phyloP scores from a whole-genome alignment of 1,139 yeast genomes.

The Saccharomycopsis hybrid region DNA sequence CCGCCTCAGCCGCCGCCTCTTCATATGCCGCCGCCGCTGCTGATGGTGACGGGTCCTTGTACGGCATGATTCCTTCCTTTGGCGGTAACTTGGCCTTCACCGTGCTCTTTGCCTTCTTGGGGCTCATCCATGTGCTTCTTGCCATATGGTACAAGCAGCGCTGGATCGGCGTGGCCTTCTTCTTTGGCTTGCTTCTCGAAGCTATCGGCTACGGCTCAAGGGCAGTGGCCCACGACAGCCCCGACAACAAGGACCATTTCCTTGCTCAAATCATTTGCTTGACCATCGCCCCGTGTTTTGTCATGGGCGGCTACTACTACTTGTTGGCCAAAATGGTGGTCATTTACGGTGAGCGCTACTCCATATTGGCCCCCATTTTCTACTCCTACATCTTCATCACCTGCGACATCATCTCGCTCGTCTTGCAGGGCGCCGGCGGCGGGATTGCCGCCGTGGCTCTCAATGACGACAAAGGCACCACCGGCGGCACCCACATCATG shows the following conservation, averaged over 20 bases:
- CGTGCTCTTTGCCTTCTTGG: conserved; percentile 40
- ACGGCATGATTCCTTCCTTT: conserved; percentile 37
- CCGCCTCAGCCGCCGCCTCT: neutral
- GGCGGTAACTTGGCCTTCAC: conserved; percentile 47
- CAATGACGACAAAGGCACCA: conserved; percentile 30
- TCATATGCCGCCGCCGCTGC: neutral
- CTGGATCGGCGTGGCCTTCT: conserved; percentile 67
- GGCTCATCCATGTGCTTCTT: conserved; percentile 34
- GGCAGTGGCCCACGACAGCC: conserved; percentile 38
- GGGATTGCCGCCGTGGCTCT: conserved; percentile 54
- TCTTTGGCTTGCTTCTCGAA: conserved; percentile 58
- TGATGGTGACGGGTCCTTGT: conserved; percentile 23
- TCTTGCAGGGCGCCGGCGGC: conserved; percentile 81
- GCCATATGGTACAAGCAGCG: conserved; percentile 51
- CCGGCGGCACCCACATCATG: conserved; percentile 66
- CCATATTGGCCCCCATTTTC: conserved; percentile 65
- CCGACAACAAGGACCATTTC: conserved; percentile 37
- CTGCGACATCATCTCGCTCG: conserved; percentile 61
- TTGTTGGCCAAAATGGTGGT: conserved; percentile 68
- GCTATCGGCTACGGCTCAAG: conserved; percentile 69
- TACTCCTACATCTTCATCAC: conserved; percentile 66
- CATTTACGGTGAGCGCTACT: conserved; percentile 57
- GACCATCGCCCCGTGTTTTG: conserved; percentile 81
- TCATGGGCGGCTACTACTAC: conserved; percentile 84
- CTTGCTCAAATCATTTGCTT: conserved; percentile 63